Evolutionary conservation across 202 grass and related monocot species (phyloP).

Genomic region (Saccharum hybrid): DNA sequence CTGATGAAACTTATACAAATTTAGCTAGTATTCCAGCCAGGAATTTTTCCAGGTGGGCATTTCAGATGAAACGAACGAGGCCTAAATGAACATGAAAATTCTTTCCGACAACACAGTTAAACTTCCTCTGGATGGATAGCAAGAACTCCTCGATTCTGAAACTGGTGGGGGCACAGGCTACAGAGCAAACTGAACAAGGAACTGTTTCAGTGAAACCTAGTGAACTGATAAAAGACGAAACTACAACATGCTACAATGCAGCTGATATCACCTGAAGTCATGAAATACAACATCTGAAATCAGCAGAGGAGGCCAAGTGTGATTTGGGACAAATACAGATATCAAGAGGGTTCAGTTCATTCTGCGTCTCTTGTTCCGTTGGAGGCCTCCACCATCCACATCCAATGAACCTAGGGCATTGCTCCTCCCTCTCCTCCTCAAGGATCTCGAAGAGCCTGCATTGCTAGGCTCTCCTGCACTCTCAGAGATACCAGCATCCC

Average conservation of each 20-base stretch:
- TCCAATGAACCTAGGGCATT: slow-evolving; percentile 65
- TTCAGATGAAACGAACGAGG: too few species aligned
- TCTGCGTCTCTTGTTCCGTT: slow-evolving; percentile 74
- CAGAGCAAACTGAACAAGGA: slow-evolving; percentile 32
- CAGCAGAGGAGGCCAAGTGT: slow-evolving; percentile 8
- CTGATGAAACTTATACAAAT: too few species aligned
- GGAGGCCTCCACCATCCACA: slow-evolving; percentile 57
- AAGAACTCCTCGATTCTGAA: slow-evolving; percentile 27
- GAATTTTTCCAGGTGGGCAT: too few species aligned
- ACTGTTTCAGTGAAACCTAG: slow-evolving; percentile 34
- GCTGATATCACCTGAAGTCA: slow-evolving; percentile 24
- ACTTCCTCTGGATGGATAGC: slow-evolving; percentile 11
- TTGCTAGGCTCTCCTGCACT: slow-evolving; percentile 62
- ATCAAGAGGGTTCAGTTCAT: slow-evolving; percentile 60
- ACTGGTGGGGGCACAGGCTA: slow-evolving; percentile 29
- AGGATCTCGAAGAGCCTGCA: slow-evolving; percentile 65
- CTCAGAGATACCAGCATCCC: slow-evolving; percentile 61
- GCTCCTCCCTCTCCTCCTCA: slow-evolving; percentile 68
- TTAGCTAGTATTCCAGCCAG: too few species aligned
- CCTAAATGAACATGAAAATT: slow-evolving; percentile 7
- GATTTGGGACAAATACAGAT: slow-evolving; percentile 14
- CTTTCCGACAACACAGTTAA: slow-evolving; percentile 15
- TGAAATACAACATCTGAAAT: slow-evolving; percentile 38
- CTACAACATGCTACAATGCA: slow-evolving; percentile 34
- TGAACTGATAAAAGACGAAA: slow-evolving; percentile 15